phyloP scores from a whole-genome alignment of 2,329 filamentous ascomycete genomes.

The Cylindrodendrum hubeiense region DNA sequence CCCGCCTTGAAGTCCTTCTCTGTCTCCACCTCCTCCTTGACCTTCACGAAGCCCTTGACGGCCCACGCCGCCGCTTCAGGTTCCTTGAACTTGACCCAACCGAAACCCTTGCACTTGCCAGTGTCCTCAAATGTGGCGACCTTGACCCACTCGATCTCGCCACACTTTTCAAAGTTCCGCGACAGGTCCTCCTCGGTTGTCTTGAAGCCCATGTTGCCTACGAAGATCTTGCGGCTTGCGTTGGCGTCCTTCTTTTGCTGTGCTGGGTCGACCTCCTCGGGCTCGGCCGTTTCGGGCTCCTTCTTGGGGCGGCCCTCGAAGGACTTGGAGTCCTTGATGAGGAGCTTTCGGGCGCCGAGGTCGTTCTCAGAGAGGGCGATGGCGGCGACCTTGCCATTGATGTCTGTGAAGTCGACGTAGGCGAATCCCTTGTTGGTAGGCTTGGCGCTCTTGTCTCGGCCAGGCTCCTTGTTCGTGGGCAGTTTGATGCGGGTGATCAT shows the following conservation, averaged over 20 bases:
- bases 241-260: slow-evolving; percentile 60
- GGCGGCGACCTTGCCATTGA: slow-evolving; percentile 79
- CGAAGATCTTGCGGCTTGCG: slow-evolving; percentile 85
- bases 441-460: slow-evolving; percentile 49
- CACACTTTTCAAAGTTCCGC: slow-evolving; percentile 87
- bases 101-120: slow-evolving; percentile 98
- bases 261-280: slow-evolving; percentile 46
- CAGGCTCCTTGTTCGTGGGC: slow-evolving; percentile 70
- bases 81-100: slow-evolving; percentile 92
- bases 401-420: slow-evolving; percentile 89
- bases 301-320: slow-evolving; percentile 91
- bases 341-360: slow-evolving; percentile 79
- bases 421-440: slow-evolving; percentile 90
- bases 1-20: slow-evolving; percentile 71
- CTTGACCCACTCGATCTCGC: slow-evolving; percentile 84
- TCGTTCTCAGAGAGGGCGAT: slow-evolving; percentile 89
- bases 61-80: slow-evolving; percentile 76
- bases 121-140: slow-evolving; percentile 96
- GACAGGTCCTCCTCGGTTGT: slow-evolving; percentile 84
- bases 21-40: slow-evolving; percentile 74
- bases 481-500: slow-evolving; percentile 89
- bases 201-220: slow-evolving; percentile 90
- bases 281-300: slow-evolving; percentile 54
- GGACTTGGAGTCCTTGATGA: slow-evolving; percentile 93
- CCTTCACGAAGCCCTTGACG: slow-evolving; percentile 83